Evolutionary conservation across 1,139 yeast species (phyloP).

Genomic region (Hansenula lynferdii): DNA sequence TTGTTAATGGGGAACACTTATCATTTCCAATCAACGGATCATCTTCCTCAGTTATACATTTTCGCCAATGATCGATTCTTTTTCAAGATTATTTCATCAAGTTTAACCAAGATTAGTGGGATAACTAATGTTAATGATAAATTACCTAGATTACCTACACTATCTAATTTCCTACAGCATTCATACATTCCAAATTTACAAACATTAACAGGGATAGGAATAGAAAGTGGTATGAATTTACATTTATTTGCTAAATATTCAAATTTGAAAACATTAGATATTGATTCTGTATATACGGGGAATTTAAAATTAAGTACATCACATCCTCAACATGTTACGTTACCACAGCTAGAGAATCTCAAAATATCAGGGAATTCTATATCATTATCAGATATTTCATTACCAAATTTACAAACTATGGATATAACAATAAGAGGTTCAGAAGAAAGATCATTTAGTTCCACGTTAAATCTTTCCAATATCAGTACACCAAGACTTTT

Average conservation of each 20-base stretch:
- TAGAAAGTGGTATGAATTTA: slow-evolving; percentile 2
- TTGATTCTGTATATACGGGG: slow-evolving; percentile 2
- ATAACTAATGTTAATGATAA: slow-evolving; percentile 1
- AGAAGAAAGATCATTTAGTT: not conserved
- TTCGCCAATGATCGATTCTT: not conserved
- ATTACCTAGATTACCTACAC: not conserved
- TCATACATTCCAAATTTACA: slow-evolving; percentile 1
- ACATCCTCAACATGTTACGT: not conserved
- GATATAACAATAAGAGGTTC: not conserved
- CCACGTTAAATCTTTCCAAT: not conserved
- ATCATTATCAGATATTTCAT: not conserved
- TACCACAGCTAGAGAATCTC: not conserved
- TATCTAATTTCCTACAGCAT: not conserved
- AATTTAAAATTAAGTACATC: not conserved
- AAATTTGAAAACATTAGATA: not conserved
- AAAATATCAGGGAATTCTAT: slow-evolving; percentile 3
- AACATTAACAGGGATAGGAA: not conserved
- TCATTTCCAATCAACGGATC: not conserved
- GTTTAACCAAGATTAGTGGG: not conserved
- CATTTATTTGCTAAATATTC: slow-evolving; percentile 1
- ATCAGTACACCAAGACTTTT: not conserved
- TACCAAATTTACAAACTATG: not conserved
- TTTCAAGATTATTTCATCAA: not conserved
- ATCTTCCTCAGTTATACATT: not conserved
- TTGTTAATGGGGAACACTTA: not conserved